phyloP scores from a whole-genome alignment of 1,284 basidiomycete species.

The Inonotus obliquus region DNA sequence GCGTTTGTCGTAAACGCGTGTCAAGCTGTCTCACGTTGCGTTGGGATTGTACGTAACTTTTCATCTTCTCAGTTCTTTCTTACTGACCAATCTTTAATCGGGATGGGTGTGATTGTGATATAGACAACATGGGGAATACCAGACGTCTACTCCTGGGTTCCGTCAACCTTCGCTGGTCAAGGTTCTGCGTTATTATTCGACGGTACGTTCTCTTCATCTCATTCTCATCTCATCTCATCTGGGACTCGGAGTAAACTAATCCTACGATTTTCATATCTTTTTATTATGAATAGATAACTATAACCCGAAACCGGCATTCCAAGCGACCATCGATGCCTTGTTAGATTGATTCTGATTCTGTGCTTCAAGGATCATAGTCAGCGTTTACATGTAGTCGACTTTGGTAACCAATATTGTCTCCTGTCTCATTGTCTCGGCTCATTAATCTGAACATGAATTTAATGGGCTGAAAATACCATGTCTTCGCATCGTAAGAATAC shows the following conservation, averaged over 20 bases:
- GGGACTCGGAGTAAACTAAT: not conserved
- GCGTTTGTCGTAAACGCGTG: conserved; percentile 49
- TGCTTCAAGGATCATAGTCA: too few species aligned
- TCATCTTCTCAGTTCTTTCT: too few species aligned
- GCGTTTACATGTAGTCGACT: too few species aligned
- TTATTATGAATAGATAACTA: conserved; percentile 1
- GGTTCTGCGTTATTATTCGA: conserved; percentile 23
- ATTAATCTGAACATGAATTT: too few species aligned
- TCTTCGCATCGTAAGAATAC: too few species aligned
- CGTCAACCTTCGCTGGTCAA: conserved; percentile 37
- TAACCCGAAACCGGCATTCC: conserved; percentile 12
- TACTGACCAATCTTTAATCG: too few species aligned
- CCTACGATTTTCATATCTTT: not conserved
- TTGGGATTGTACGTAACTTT: conserved; percentile 48
- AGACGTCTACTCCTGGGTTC: conserved; percentile 48
- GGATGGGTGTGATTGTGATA: too few species aligned
- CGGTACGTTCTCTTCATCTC: conserved; percentile 3
- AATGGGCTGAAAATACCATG: too few species aligned
- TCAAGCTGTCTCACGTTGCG: conserved; percentile 41
- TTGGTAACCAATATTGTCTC: too few species aligned
- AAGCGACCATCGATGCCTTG: conserved; percentile 6
- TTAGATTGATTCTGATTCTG: too few species aligned
- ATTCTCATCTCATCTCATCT: not conserved
- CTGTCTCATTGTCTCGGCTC: too few species aligned
- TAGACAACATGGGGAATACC: conserved; percentile 18